Base-by-base conservation (phyloP, 2,329 filamentous ascomycete genomes). In the Aspergillus versicolor region DNA sequence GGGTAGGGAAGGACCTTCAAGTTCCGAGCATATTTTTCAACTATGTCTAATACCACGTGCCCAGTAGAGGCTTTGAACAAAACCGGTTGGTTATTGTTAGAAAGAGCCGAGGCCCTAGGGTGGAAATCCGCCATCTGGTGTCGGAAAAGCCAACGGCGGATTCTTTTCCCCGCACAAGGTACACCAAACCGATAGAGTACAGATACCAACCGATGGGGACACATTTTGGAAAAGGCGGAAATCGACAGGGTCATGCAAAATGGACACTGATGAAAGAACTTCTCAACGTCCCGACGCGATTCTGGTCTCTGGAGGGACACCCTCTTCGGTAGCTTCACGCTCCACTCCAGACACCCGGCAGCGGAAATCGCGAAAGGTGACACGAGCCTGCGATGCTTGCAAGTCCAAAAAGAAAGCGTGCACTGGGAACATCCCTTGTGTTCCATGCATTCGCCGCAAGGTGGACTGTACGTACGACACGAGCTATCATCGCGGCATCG, bases 381-480 rank as follows among this genome's bases (percentile, higher is more conserved):
- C 63, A n/a, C 60, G 65, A 34, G 65, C 65, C 30, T 67, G 63
- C 44, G 63, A 67, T 50, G 58, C 60, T n/a, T 67, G 65, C 54
- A 65, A 65, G 46, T 34, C 56, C 9, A 65, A 65, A 48, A 67
- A 67, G 38, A 67, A 67, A 45, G 61, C 65, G 6, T 67, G 63
- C 45, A 67, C 63, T 3, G 65, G 65, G 12, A 63, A 46, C 6
- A 60, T 67, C 15, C 65, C 65, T 9, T 66, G 65, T 48, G 58
- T 48, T 13, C 64, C 64, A 4, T 67, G 65, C 45, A 38, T 58
- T 4, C 61, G 60, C 15, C 59, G 57, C 8, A 53, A 59, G 27
- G 21, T 44, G n/a, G 12, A 21, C 12, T 65, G 65, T 32, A 63
- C 63, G 8, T 66, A 66, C 49, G 54, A 66, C 40, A 59, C 64